These are phyloP conservation scores for Gamsiella multidivaricata DNA, from an alignment of 192 early-diverging fungal genomes.

Conservation along the genomic window DNA sequence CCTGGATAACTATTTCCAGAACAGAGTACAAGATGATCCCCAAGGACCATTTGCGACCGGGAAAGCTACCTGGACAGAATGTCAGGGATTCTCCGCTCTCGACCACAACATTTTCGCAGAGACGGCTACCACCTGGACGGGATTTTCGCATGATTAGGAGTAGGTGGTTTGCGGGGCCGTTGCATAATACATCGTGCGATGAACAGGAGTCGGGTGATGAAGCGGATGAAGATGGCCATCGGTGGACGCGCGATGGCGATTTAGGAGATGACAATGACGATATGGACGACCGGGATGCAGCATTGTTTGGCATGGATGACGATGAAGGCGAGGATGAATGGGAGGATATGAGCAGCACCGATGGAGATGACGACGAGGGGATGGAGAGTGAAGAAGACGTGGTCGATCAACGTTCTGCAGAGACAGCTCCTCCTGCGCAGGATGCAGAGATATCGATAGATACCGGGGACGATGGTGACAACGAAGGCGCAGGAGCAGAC, in stretches of 20 bases:
- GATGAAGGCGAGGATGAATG: conserved; percentile 41
- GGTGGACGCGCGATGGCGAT: not conserved
- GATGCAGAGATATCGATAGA: conserved; percentile 20
- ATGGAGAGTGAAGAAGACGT: conserved; percentile 7
- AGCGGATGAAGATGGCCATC: conserved; percentile 15
- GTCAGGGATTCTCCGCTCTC: conserved; percentile 34
- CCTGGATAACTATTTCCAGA: conserved; percentile 24
- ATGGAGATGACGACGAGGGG: conserved; percentile 2
- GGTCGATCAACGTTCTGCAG: not conserved
- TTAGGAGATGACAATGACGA: conserved; percentile 16
- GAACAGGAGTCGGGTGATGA: conserved; percentile 32
- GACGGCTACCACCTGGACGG: conserved; percentile 16
- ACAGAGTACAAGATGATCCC: conserved; percentile 25
- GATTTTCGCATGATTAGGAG: conserved; percentile 35
- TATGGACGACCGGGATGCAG: conserved; percentile 30
- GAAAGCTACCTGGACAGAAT: conserved; percentile 30
- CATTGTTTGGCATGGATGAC: conserved; percentile 46
- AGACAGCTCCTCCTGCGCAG: not conserved
- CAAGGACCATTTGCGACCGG: conserved; percentile 30
- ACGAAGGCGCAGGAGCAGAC: conserved; percentile 27
- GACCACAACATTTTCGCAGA: conserved; percentile 19
- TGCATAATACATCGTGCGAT: conserved; percentile 32
- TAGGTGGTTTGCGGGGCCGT: conserved; percentile 33
- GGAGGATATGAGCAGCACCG: conserved; percentile 30
- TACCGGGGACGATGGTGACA: conserved; percentile 44